Conservation (phyloP, 106 monocot genomes). For the Ottelia alismoides region DNA sequence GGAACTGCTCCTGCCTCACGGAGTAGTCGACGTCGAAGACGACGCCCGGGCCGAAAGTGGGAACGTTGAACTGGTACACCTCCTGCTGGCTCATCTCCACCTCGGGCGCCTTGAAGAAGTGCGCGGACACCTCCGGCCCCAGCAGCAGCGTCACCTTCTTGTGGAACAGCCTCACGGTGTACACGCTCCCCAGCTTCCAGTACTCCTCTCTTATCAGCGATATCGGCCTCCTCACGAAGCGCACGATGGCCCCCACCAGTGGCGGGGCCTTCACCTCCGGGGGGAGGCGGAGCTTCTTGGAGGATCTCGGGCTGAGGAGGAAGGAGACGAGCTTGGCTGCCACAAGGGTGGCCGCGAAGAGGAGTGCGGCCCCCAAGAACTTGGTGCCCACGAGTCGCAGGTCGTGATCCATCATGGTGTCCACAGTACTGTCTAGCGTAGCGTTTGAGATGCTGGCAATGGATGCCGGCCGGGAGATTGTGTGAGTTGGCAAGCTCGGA, state of each 20-base stretch:
- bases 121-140: constrained; percentile 26
- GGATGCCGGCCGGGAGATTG: too few species aligned
- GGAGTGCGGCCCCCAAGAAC: constrained; percentile 6
- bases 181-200: constrained; percentile 20
- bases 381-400: constrained; percentile 12
- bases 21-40: constrained; percentile 28
- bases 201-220: constrained; percentile 21
- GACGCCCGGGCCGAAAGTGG: constrained; percentile 26
- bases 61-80: constrained; percentile 31
- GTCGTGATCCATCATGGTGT: too few species aligned
- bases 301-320: not conserved
- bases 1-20: constrained; percentile 26
- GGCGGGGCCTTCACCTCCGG: constrained; percentile 21
- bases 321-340: constrained; percentile 12
- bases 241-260: constrained; percentile 13
- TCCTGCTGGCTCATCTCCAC: constrained; percentile 25
- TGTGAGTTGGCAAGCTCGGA: too few species aligned
- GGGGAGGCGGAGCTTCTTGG: constrained; percentile 7
- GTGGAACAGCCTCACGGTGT: constrained; percentile 14
- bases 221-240: constrained; percentile 18
- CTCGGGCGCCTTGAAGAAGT: constrained; percentile 31
- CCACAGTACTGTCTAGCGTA: too few species aligned
- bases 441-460: too few species aligned
- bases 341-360: constrained; percentile 8
- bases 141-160: constrained; percentile 17